Conservation (phyloP, 129 eudicot genomes). For the Chrysanthemum seticuspe region DNA sequence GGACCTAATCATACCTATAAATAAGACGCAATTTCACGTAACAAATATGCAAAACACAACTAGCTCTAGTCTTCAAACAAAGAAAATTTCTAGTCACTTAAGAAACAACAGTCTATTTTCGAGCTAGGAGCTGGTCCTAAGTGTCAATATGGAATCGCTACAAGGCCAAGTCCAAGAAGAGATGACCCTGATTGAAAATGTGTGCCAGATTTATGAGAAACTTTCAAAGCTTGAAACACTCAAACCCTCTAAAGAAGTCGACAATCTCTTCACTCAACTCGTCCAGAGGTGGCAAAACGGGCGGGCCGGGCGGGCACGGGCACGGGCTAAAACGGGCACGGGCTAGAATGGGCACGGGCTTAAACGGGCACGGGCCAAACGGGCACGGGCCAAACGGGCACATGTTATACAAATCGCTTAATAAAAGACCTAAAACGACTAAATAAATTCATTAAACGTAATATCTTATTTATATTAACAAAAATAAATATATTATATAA, state of each 20-base stretch:
- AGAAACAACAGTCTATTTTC: background rate
- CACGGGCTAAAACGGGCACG: too few relatives aligned
- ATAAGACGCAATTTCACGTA: background rate
- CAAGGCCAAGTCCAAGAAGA: conserved; percentile 22
- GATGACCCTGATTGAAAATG: conserved; percentile 39
- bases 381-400: too few relatives aligned
- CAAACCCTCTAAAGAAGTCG: conserved; percentile 62
- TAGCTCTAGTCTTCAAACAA: background rate
- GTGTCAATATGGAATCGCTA: conserved; percentile 51
- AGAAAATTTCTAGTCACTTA: background rate
- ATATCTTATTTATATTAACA: too few relatives aligned
- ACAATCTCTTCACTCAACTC: conserved; percentile 64
- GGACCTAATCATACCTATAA: background rate
- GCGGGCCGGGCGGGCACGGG: too few relatives aligned
- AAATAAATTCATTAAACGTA: too few relatives aligned
- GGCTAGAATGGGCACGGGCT: too few relatives aligned
- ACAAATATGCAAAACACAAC: background rate
- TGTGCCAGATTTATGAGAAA: conserved; percentile 54
- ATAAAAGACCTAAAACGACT: too few relatives aligned
- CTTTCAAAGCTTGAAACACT: conserved; percentile 58
- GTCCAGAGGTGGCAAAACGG: background rate
- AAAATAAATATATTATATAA: too few relatives aligned
- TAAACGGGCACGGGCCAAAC: too few relatives aligned
- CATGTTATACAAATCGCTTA: too few relatives aligned
- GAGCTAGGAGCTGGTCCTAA: background rate